phyloP scores from a whole-genome alignment of 2,329 filamentous ascomycete species.

The Coniochaeta hoffmannii region DNA sequence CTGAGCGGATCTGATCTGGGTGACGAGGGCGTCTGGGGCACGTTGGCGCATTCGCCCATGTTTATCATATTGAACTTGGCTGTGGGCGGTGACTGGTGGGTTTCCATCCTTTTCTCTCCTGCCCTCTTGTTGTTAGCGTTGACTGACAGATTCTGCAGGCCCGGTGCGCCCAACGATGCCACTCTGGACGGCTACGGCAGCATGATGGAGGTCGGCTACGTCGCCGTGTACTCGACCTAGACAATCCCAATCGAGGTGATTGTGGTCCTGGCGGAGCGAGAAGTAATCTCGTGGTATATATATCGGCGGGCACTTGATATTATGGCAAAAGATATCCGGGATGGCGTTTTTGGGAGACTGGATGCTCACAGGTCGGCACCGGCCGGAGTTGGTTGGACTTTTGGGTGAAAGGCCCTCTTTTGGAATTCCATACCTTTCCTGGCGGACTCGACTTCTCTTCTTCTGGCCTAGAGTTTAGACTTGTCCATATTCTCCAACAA shows the following conservation, averaged over 20 bases:
- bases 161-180: constrained; percentile 37
- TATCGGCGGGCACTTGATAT: not conserved
- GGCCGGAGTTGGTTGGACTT: not conserved
- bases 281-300: not conserved
- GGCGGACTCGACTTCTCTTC: not conserved
- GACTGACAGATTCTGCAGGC: constrained; percentile 22
- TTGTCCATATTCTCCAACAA: not conserved
- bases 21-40: constrained; percentile 38
- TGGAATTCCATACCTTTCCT: not conserved
- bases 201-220: constrained; percentile 46
- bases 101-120: constrained; percentile 10
- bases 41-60: constrained; percentile 40
- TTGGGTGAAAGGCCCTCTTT: not conserved
- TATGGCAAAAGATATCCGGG: not conserved
- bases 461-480: not conserved
- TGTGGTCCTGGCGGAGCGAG: not conserved
- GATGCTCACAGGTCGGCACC: not conserved
- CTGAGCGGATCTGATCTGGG: constrained; percentile 36
- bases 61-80: constrained; percentile 49
- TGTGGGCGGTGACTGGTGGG: constrained; percentile 46
- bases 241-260: not conserved
- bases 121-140: not conserved
- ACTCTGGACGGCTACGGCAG: constrained; percentile 37
- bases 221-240: constrained; percentile 25
- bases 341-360: not conserved